Base-by-base conservation (phyloP, 345 rosid species). In the Gossypium turneri region DNA sequence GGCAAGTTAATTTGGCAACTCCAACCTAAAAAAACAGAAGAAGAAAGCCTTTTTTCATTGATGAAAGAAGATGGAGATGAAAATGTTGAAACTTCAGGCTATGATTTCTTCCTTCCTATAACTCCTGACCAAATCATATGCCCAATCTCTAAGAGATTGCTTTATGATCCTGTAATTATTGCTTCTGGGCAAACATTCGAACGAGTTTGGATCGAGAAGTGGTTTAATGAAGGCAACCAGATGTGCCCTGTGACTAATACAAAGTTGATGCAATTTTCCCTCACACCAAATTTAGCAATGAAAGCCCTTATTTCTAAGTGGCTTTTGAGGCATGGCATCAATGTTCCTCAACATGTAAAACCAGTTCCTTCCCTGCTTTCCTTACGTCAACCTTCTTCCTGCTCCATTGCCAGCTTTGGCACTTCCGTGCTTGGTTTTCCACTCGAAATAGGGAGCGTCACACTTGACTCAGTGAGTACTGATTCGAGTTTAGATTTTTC, bases 161-260 rank as follows among this genome's bases (percentile, higher is more conserved):
- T 83, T 79, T 78, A 75, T 75, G 88, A 85, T 76, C 88, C 88
- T 27, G 83, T 83, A 22, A 68, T 81, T 17, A 79, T 79, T 63
- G 74, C 77, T 61, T 81, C 85, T 16, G 88, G 88, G 73, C 63
- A 77, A 74, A 83, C 88, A 20, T 81, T 65, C 59, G 86, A 85
- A 64, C 70, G 84, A 9, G 58, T 76, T 25, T 85, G 86, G 80
- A 83, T 85, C 13, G 82, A 85, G 81, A 85, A 76, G 67, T 83
- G 88, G 86, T 73, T 85, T 65, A 51, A 48, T 3, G 83, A 81
- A 15, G 88, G 86, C 24, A 44, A 83, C 5, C 72, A 2, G 55
- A 71, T 45, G 7, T 85, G 85, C 51, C 88, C 88, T 1, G 27
- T 41, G 51, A 85, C 86, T 57, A 58, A 47, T 50, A 25, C 63